phyloP scores from a whole-genome alignment of 2,329 filamentous ascomycete genomes.

The Coniochaeta sp. region DNA sequence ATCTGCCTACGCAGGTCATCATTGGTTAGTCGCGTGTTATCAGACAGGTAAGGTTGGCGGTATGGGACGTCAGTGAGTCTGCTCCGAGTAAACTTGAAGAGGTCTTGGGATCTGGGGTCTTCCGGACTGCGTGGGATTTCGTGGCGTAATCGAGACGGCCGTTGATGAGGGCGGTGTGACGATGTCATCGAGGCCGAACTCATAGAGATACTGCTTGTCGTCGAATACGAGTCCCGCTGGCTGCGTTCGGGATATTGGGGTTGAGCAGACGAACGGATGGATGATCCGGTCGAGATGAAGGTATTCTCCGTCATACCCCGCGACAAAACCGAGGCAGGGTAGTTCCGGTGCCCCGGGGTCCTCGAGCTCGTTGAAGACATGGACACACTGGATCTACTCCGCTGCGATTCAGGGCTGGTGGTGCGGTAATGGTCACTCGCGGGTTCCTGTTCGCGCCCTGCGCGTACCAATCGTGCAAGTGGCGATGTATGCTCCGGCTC shows the following conservation, averaged over 20 bases:
- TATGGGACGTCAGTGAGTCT: conserved; percentile 79
- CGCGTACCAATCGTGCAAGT: conserved; percentile 65
- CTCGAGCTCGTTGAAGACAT: conserved; percentile 50
- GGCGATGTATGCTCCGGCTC: conserved; percentile 74
- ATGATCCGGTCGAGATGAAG: conserved; percentile 61
- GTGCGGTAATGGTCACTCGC: conserved; percentile 55
- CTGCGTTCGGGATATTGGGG: conserved; percentile 12
- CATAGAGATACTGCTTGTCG: conserved; percentile 26
- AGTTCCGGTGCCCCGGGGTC: conserved; percentile 33
- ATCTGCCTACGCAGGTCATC: conserved; percentile 84
- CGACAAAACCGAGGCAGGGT: conserved; percentile 44
- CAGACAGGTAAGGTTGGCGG: conserved; percentile 54
- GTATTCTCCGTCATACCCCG: conserved; percentile 55
- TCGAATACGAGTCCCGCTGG: conserved; percentile 49
- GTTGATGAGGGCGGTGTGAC: conserved; percentile 33
- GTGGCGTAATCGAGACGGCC: conserved; percentile 67
- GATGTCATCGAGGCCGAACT: conserved; percentile 40
- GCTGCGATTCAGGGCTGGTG: conserved; percentile 55
- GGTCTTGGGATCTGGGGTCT: conserved; percentile 63
- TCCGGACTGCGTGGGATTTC: conserved; percentile 75
- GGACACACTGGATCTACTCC: conserved; percentile 49
- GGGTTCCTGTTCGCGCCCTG: conserved; percentile 54
- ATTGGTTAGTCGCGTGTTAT: conserved; percentile 56
- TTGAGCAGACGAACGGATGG: conserved; percentile 33
- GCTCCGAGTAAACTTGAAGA: conserved; percentile 80